phyloP scores from a whole-genome alignment of 441 rosid genomes.

The Adansonia grandidieri region DNA sequence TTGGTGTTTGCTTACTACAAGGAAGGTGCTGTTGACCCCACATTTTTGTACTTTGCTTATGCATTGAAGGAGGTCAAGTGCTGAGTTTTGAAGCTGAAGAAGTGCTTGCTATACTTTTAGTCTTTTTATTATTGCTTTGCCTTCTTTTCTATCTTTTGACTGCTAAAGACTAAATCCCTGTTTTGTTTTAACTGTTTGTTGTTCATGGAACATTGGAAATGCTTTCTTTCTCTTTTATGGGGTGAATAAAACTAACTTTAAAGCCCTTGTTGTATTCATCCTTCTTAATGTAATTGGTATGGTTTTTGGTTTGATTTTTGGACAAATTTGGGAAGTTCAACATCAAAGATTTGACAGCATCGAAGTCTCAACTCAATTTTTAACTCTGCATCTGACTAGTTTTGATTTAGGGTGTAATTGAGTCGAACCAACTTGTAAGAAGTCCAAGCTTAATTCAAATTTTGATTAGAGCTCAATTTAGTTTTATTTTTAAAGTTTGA shows the following conservation, averaged over 20 bases:
- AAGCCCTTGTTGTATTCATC: background rate
- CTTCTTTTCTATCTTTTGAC: background rate
- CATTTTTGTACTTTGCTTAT: conserved; percentile 84
- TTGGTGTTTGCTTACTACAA: conserved; percentile 96
- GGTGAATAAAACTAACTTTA: conserved; percentile 23
- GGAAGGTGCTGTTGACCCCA: conserved; percentile 92
- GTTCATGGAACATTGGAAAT: background rate
- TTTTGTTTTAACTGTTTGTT: conserved; percentile 20
- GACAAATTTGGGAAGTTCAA: background rate
- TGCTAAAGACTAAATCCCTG: conserved; percentile 11
- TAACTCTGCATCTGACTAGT: no score
- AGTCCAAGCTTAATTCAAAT: no score
- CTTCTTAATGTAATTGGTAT: background rate
- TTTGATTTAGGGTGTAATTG: no score
- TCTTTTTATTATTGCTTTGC: conserved; percentile 28
- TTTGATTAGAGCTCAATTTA: no score
- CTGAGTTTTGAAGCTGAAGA: conserved; percentile 40
- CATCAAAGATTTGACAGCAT: background rate
- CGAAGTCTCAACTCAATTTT: background rate
- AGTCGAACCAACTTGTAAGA: no score
- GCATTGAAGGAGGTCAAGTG: conserved; percentile 96
- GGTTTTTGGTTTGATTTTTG: background rate
- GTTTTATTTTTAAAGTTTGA: no score
- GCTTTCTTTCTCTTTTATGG: conserved; percentile 4
- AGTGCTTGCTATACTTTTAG: conserved; percentile 35